Percentiles rank a stretch among this genome's conserved stretches.
Conservation (phyloP, 192 early-diverging fungal genomes). For the Mortierella claussenii region DNA sequence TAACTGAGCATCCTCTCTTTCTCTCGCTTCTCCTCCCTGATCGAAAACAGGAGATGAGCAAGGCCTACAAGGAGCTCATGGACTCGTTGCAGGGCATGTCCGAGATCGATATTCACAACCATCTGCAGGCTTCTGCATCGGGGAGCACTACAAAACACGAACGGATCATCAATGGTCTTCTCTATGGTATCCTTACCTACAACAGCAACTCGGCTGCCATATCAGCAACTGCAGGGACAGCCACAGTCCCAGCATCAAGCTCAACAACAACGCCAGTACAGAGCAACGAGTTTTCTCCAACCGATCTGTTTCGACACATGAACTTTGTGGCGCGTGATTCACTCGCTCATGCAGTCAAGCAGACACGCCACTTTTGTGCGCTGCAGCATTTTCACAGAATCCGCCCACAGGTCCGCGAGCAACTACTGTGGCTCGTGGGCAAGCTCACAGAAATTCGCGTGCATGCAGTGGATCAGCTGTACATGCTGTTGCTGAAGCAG, state of each 20-base stretch:
- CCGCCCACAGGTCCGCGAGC: conserved; percentile 19
- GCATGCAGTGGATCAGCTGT: conserved; percentile 61
- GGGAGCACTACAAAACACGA: conserved; percentile 60
- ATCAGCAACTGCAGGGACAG: neutral
- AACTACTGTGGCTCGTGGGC: conserved; percentile 70
- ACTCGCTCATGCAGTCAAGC: conserved; percentile 25
- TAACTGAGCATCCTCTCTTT: too few relatives aligned
- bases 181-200: conserved; percentile 69
- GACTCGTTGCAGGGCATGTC: conserved; percentile 54
- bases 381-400: conserved; percentile 33
- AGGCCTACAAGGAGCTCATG: conserved; percentile 36
- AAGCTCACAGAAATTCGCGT: conserved; percentile 64
- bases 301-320: conserved; percentile 65
- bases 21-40: too few relatives aligned
- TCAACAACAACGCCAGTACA: neutral
- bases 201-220: conserved; percentile 19
- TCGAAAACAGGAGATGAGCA: conserved; percentile 55
- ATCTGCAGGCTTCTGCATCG: conserved; percentile 66
- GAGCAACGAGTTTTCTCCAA: neutral
- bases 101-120: conserved; percentile 68
- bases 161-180: conserved; percentile 65
- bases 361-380: conserved; percentile 36
- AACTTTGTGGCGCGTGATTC: conserved; percentile 72
- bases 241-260: conserved; percentile 23
- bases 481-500: conserved; percentile 66